Evolutionary conservation across 129 eudicot genomes (phyloP), one percentile per base, ranked within the genome.

Genomic region (Heracleum sosnowskyi): DNA sequence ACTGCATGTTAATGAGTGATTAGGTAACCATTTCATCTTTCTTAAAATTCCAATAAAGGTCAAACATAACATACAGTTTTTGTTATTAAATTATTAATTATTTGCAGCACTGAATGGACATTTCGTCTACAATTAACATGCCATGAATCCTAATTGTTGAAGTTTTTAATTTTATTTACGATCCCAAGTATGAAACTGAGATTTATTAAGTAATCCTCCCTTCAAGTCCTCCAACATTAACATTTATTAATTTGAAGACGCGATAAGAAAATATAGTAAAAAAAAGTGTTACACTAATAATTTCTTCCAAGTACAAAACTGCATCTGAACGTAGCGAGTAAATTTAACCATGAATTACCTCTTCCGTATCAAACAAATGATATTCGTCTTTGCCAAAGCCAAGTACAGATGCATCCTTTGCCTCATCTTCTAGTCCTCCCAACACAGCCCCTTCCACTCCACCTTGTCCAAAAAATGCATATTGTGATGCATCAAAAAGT

Each of bases 301-400:
- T 64, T 64, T 29, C 37, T 71, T 6, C 75, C 47, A 71, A 71
- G 20, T 4, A 9, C 0, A 33, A 39, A 24, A 24, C 45, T 72
- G 51, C 35, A 40, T 40, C 29, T 70, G n/a, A 35, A 26, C 4
- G 51, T 39, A 40, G 76, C 45, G 11, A 36, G 45, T 11, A 40
- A 40, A 39, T 1, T 39, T 6, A 12, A 51, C 22, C 15, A 77
- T 76, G 28, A 17, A 74, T 33, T 79, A 92, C 96, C 93, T 92
- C 91, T 82, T 88, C 96, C 73, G 81, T 83, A 62, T 88, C 92
- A 86, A 93, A 93, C 85, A 93, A 81, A 79, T 89, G 96, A 81
- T 89, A 93, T 84, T 90, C 96, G 40, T 92, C 92, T 81, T 86
- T 89, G 44, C 79, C 87, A 77, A 78, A 72, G 57, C 86, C 88